These are phyloP conservation scores for Dillenia suffruticosa DNA, from an alignment of 164 flowering plant genomes.

Conservation along the genomic window DNA sequence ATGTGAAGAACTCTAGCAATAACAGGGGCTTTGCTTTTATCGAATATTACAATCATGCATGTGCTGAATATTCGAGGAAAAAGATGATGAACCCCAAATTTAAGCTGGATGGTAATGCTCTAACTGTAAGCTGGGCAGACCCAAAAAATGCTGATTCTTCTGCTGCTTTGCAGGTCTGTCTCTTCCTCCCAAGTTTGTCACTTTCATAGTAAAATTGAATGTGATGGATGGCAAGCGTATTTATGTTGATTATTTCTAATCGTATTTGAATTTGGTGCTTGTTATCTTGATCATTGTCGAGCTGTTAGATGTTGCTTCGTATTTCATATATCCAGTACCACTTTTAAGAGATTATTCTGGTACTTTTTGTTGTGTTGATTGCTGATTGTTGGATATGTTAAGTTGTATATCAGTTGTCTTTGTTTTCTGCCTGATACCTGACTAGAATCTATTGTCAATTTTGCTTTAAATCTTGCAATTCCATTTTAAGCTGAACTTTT, in stretches of 20 bases:
- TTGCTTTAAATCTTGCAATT: not conserved
- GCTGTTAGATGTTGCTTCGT: no score
- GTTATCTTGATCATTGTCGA: no score
- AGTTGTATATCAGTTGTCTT: not conserved
- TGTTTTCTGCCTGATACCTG: not conserved
- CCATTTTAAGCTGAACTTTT: not conserved
- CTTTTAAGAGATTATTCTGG: no score
- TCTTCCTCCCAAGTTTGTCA: no score
- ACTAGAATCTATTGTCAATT: no score
- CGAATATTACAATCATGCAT: slow-evolving; percentile 86
- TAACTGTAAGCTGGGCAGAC: slow-evolving; percentile 96
- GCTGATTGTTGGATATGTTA: no score
- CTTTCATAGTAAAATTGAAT: not conserved
- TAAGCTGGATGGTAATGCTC: slow-evolving; percentile 74
- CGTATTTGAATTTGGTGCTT: no score
- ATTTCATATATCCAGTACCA: no score
- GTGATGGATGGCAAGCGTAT: no score
- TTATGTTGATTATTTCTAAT: no score
- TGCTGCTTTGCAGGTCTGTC: slow-evolving; percentile 65
- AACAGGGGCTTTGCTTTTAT: slow-evolving; percentile 97
- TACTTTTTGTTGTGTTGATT: no score
- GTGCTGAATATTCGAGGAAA: slow-evolving; percentile 89
- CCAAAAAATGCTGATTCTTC: slow-evolving; percentile 68
- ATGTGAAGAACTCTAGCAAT: slow-evolving; percentile 60
- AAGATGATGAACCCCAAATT: slow-evolving; percentile 75